Evolutionary conservation across 331 rosid genomes (phyloP).

Genomic region (Rhamnella rubrinervis): DNA sequence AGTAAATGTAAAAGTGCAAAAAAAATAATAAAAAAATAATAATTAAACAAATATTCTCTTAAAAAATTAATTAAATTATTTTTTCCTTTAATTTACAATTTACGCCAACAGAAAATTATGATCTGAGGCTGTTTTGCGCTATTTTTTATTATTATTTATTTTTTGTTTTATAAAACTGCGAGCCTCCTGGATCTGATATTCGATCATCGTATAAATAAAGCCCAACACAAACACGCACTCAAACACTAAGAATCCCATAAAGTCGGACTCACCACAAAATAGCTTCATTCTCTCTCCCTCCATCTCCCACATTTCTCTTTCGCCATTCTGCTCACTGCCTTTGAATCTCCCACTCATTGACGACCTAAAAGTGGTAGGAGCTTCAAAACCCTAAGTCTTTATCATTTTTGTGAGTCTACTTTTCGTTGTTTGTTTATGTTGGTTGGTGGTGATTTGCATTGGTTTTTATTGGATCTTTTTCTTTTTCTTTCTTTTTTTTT

Average conservation of each 20-base stretch:
- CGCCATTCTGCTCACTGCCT: slow-evolving; percentile 14
- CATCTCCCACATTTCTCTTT: no score
- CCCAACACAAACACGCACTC: slow-evolving; percentile 19
- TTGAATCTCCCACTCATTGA: slow-evolving; percentile 44
- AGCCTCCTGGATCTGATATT: slow-evolving; percentile 35
- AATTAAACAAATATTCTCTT: not conserved
- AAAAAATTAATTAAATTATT: not conserved
- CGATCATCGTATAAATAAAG: not conserved
- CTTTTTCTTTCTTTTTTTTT: slow-evolving; percentile 19
- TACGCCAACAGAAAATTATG: not conserved
- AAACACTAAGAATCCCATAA: slow-evolving; percentile 31
- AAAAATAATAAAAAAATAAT: no score
- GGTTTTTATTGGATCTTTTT: slow-evolving; percentile 47
- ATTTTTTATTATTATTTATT: not conserved
- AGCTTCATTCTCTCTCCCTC: slow-evolving; percentile 1
- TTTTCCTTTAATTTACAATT: not conserved
- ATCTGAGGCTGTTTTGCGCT: not conserved
- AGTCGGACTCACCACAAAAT: slow-evolving; percentile 25
- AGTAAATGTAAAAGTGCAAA: no score
- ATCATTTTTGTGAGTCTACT: not conserved
- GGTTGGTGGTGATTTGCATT: slow-evolving; percentile 14
- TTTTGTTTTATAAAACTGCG: slow-evolving; percentile 13
- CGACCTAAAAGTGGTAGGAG: slow-evolving; percentile 34
- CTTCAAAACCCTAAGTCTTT: slow-evolving; percentile 31
- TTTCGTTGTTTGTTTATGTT: slow-evolving; percentile 7